These are phyloP conservation scores for Aspergillus versicolor DNA, from an alignment of 2,329 filamentous ascomycete genomes.

Conservation along the genomic window DNA sequence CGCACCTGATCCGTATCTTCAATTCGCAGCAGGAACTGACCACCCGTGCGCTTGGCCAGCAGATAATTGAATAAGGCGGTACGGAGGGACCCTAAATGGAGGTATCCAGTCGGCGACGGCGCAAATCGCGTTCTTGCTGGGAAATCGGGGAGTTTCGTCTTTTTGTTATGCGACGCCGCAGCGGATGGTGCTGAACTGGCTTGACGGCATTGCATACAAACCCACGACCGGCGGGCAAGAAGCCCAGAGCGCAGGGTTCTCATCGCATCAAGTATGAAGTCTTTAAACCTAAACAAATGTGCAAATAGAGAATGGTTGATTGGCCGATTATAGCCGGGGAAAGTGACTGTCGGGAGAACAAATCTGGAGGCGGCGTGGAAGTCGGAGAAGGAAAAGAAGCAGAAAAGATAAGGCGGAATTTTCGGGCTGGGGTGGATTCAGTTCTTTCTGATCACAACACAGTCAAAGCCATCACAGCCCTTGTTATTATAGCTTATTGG, in stretches of 20 bases:
- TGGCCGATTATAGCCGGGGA: neutral
- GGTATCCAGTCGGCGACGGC: constrained; percentile 88
- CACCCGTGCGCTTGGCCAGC: constrained; percentile 80
- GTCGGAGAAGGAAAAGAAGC: constrained; percentile 14
- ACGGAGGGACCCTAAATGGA: constrained; percentile 86
- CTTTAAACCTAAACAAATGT: neutral
- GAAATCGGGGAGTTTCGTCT: constrained; percentile 44
- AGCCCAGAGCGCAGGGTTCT: constrained; percentile 25
- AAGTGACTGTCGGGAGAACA: neutral
- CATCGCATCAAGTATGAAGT: constrained; percentile 23
- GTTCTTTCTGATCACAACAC: neutral
- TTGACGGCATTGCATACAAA: constrained; percentile 36
- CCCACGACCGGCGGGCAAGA: constrained; percentile 34
- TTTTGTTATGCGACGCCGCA: constrained; percentile 30
- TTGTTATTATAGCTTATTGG: neutral
- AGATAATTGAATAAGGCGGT: constrained; percentile 97
- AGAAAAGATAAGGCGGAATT: constrained; percentile 15
- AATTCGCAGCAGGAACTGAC: constrained; percentile 85
- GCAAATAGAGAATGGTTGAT: neutral
- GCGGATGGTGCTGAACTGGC: constrained; percentile 30
- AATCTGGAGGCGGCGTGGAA: constrained; percentile 5
- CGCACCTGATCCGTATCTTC: constrained; percentile 92
- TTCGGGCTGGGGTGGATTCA: constrained; percentile 6
- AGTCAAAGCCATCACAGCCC: neutral
- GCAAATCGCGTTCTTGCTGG: constrained; percentile 84